Evolutionary conservation across 495 filamentous ascomycete genomes (phyloP), one percentile per base, ranked within the genome.

Genomic region (Annulohypoxylon moriforme): DNA sequence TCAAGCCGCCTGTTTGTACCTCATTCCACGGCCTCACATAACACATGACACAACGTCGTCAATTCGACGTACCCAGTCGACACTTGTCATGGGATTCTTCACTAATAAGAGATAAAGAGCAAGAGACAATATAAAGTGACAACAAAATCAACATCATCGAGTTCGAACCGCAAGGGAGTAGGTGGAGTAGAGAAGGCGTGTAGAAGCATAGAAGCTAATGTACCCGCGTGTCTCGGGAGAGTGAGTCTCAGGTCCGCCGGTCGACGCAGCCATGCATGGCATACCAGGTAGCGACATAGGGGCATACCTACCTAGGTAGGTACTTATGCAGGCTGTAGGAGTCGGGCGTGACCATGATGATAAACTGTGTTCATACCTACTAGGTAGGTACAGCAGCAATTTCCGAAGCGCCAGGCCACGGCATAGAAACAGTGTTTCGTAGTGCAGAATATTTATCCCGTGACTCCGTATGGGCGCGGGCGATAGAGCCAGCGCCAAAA

Each of bases 191-290:
- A 65, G 57, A 58, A 61, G 49, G 61, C 49, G 60, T 40, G 33
- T 69, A 16, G 65, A 62, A 66, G 42, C 61, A 25, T 69, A 16
- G 65, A 62, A 66, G 42, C 61, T 55, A 59, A 52, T 24, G 22
- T 52, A 62, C 66, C 56, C 71, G 71, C 33, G 60, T 73, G 71
- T 73, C 71, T 73, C 71, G 71, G 71, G 62, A 73, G 56, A 57
- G 55, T 38, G 59, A 61, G 50, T 49, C 66, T 66, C 42, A 58
- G 49, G 66, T 57, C 65, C 50, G 65, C 61, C 65, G 56, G 60
- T 57, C 60, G 71, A 62, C 29, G 38, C 50, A 69, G 47, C 50
- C 16, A 44, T 56, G 71, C 66, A 66, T 73, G n/a, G n/a, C n/a
- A n/a, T n/a, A n/a, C n/a, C n/a, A n/a, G n/a, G n/a, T n/a, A n/a